These are phyloP conservation scores for Colletotrichum sojae DNA, from an alignment of 2,329 filamentous ascomycete species.

Conservation along the genomic window DNA sequence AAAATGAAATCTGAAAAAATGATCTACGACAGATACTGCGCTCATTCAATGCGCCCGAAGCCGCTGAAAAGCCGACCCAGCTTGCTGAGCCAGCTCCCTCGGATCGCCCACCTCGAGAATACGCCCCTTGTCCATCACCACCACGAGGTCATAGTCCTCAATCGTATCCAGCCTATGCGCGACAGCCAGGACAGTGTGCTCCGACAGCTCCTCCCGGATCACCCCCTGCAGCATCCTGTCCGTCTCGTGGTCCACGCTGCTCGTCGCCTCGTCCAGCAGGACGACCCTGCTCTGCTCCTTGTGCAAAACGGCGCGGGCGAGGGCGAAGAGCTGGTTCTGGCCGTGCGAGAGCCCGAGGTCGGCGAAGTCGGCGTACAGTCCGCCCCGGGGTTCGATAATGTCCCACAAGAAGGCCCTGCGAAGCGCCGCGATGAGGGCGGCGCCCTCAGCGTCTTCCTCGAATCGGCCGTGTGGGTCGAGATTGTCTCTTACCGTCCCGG, in stretches of 20 bases:
- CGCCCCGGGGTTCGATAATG: conserved; percentile 30
- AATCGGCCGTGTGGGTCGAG: conserved; percentile 40
- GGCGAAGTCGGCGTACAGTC: conserved; percentile 15
- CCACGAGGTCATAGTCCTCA: conserved; percentile 21
- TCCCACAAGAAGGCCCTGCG: conserved; percentile 31
- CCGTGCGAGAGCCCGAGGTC: conserved; percentile 47
- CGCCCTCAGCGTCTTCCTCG: conserved; percentile 41
- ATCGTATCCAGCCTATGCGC: conserved; percentile 45
- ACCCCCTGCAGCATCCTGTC: conserved; percentile 45
- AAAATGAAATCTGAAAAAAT: too few species aligned
- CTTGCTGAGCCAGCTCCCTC: neutral
- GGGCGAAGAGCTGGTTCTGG: conserved; percentile 50
- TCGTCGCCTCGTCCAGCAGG: conserved; percentile 51
- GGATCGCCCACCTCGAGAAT: conserved; percentile 22
- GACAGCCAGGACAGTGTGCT: conserved; percentile 45
- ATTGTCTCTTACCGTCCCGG: conserved; percentile 40
- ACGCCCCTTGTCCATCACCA: conserved; percentile 20
- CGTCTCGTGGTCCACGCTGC: conserved; percentile 48
- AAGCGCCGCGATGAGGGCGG: conserved; percentile 27
- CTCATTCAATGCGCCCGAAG: too few species aligned
- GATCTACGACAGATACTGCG: too few species aligned
- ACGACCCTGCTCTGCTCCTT: conserved; percentile 47
- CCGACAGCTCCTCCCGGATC: conserved; percentile 22
- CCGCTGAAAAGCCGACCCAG: too few species aligned
- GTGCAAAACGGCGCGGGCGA: conserved; percentile 49